phyloP scores from a whole-genome alignment of 495 filamentous ascomycete species.

The Sabuloglossum arenarium region DNA sequence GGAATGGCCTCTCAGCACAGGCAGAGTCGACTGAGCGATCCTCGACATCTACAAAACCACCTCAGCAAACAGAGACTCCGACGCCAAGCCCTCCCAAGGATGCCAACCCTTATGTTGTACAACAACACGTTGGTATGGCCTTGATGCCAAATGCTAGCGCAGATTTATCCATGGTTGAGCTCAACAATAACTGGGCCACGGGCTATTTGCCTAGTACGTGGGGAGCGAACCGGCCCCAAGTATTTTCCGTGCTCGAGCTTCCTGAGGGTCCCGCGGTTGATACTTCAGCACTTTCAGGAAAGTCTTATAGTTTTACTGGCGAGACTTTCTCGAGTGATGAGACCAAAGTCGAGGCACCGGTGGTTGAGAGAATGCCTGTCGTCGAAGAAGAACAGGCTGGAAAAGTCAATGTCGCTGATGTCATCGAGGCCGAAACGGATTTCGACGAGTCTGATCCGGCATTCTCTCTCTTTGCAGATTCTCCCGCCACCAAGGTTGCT shows the following conservation, averaged over 20 bases:
- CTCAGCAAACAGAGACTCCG: conserved; percentile 17
- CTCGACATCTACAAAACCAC: conserved; percentile 8
- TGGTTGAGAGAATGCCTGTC: conserved; percentile 13
- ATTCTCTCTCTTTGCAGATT: conserved; percentile 35
- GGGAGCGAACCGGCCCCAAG: conserved; percentile 41
- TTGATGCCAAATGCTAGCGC: conserved; percentile 57
- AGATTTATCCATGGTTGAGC: conserved; percentile 39
- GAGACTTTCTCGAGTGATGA: conserved; percentile 16
- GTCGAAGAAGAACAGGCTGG: conserved; percentile 15
- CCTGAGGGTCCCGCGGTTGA: conserved; percentile 48
- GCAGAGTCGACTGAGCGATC: conserved; percentile 4
- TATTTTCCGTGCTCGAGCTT: conserved; percentile 60
- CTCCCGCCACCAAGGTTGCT: conserved; percentile 15
- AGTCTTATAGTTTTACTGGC: conserved; percentile 29
- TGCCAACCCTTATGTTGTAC: conserved; percentile 28
- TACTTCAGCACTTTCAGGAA: conserved; percentile 39
- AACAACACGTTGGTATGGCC: conserved; percentile 40
- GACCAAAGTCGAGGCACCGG: conserved; percentile 28
- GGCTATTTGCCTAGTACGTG: background rate
- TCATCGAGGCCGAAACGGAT: conserved; percentile 22
- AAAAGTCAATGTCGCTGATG: conserved; percentile 16
- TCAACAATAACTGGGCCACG: conserved; percentile 26
- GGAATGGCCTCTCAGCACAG: conserved; percentile 22
- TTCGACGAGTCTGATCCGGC: conserved; percentile 39
- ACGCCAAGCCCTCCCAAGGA: conserved; percentile 33